Percentiles rank a stretch among this genome's conserved stretches.
These are phyloP conservation scores for Choanephora cucurbitarum DNA, from an alignment of 371 early-diverging fungal species.

Conservation along the genomic window DNA sequence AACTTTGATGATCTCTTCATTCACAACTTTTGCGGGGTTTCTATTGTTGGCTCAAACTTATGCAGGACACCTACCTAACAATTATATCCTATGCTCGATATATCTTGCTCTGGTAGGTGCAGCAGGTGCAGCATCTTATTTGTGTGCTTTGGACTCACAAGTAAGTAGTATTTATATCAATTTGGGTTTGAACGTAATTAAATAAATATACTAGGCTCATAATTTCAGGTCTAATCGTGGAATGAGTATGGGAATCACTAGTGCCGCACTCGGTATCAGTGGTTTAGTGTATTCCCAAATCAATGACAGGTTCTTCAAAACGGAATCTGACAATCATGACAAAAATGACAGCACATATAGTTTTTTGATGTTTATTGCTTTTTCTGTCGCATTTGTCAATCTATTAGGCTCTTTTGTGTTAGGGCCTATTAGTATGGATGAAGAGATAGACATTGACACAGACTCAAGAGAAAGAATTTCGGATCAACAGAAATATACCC, in stretches of 20 bases:
- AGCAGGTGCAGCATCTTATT: slow-evolving; percentile 46
- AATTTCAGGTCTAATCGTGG: slow-evolving; percentile 47
- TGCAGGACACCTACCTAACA: slow-evolving; percentile 32
- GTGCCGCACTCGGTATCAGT: slow-evolving; percentile 44
- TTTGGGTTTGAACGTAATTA: too few relatives aligned
- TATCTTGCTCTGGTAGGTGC: slow-evolving; percentile 40
- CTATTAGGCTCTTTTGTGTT: slow-evolving; percentile 37
- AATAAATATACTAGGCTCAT: too few relatives aligned
- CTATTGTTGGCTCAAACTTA: slow-evolving; percentile 48
- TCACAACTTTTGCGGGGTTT: slow-evolving; percentile 23
- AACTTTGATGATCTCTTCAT: slow-evolving; percentile 16
- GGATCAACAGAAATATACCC: slow-evolving; percentile 7
- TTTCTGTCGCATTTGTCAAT: slow-evolving; percentile 19
- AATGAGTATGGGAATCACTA: slow-evolving; percentile 50
- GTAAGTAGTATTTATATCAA: slow-evolving; percentile 21
- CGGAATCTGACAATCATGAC: slow-evolving; percentile 14
- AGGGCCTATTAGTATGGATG: slow-evolving; percentile 11
- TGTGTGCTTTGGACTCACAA: slow-evolving; percentile 50
- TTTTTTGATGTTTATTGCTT: slow-evolving; percentile 39
- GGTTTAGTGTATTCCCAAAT: slow-evolving; percentile 52
- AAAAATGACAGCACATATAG: slow-evolving; percentile 31
- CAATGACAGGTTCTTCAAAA: slow-evolving; percentile 41
- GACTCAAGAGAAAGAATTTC: not conserved
- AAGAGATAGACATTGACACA: not conserved
- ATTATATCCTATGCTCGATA: slow-evolving; percentile 36